These are phyloP conservation scores for Coemansia sp. DNA, from an alignment of 192 early-diverging fungal genomes.

Conservation along the genomic window DNA sequence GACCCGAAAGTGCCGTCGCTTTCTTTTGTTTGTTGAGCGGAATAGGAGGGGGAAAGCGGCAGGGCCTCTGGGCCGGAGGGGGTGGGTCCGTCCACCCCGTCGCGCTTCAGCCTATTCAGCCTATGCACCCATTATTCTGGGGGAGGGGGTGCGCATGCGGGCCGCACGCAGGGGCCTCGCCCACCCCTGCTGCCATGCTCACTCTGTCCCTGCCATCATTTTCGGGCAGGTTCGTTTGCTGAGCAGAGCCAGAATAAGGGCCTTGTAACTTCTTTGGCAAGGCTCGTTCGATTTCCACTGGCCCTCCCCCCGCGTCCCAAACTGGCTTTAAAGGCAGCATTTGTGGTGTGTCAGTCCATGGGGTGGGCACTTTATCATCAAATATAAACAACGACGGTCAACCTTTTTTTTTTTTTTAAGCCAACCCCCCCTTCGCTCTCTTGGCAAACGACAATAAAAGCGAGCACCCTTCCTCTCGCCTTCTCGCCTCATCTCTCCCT, in stretches of 20 bases:
- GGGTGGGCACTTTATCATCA: conserved; percentile 5
- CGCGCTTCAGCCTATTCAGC: background rate
- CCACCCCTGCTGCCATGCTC: background rate
- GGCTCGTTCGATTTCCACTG: conserved; percentile 3
- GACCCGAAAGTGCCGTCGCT: conserved; percentile 3
- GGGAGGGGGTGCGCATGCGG: conserved; percentile 1
- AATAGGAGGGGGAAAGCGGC: background rate
- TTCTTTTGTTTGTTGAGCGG: background rate
- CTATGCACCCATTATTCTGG: background rate
- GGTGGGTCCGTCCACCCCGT: background rate
- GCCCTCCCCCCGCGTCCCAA: background rate
- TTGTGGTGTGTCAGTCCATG: background rate
- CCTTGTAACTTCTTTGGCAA: conserved; percentile 9
- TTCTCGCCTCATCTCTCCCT: conserved; percentile 3
- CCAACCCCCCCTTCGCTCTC: background rate
- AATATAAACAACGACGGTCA: conserved; percentile 5
- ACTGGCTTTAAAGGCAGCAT: background rate
- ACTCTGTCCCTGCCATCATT: background rate
- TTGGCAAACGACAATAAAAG: conserved; percentile 7
- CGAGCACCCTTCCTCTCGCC: background rate
- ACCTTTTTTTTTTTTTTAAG: background rate
- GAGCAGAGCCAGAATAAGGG: background rate
- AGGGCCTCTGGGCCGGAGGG: background rate
- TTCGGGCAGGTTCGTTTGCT: background rate
- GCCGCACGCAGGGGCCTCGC: conserved; percentile 1